A percentile compares a stretch with the other conserved stretches of the same genome.
These are phyloP conservation scores for Apiospora sp. DNA, from an alignment of 2,329 filamentous ascomycete genomes.

Conservation along the genomic window DNA sequence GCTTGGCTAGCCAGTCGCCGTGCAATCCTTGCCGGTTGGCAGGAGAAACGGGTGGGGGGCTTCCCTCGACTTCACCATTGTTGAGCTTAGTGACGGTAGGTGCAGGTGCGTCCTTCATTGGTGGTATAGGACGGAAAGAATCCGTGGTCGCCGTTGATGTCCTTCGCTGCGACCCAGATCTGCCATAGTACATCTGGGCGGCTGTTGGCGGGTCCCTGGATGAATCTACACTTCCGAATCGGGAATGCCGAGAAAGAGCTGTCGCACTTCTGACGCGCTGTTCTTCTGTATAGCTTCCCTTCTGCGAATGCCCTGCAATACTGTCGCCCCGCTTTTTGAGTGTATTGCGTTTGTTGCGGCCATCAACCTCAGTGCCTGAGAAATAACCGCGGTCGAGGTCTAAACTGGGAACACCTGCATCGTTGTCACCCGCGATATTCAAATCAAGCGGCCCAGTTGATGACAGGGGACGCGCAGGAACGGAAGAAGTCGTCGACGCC, in stretches of 20 bases:
- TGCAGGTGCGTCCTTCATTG: slow-evolving; percentile 61
- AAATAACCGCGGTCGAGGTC: slow-evolving; percentile 92
- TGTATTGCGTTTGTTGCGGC: slow-evolving; percentile 73
- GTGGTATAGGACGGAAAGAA: slow-evolving; percentile 58
- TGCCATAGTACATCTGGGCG: slow-evolving; percentile 74
- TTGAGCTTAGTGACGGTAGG: slow-evolving; percentile 70
- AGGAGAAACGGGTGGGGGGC: slow-evolving; percentile 54
- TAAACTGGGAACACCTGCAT: slow-evolving; percentile 54
- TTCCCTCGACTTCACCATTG: slow-evolving; percentile 30
- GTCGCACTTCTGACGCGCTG: slow-evolving; percentile 71
- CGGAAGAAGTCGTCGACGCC: slow-evolving; percentile 50
- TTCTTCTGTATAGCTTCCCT: slow-evolving; percentile 81
- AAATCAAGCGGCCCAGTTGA: slow-evolving; percentile 60
- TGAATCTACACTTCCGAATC: slow-evolving; percentile 82
- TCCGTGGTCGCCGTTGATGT: slow-evolving; percentile 67
- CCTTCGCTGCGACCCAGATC: slow-evolving; percentile 60
- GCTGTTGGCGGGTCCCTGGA: slow-evolving; percentile 72
- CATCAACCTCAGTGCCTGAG: slow-evolving; percentile 85
- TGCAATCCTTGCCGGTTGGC: slow-evolving; percentile 54
- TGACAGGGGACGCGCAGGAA: slow-evolving; percentile 57
- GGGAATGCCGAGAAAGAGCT: slow-evolving; percentile 75
- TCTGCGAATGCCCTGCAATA: slow-evolving; percentile 67
- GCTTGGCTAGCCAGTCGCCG: slow-evolving; percentile 66
- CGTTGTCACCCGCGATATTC: slow-evolving; percentile 46
- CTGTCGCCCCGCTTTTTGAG: slow-evolving; percentile 78